These are phyloP conservation scores for Gossypium bickii DNA, from an alignment of 345 rosid genomes.

Conservation along the genomic window DNA sequence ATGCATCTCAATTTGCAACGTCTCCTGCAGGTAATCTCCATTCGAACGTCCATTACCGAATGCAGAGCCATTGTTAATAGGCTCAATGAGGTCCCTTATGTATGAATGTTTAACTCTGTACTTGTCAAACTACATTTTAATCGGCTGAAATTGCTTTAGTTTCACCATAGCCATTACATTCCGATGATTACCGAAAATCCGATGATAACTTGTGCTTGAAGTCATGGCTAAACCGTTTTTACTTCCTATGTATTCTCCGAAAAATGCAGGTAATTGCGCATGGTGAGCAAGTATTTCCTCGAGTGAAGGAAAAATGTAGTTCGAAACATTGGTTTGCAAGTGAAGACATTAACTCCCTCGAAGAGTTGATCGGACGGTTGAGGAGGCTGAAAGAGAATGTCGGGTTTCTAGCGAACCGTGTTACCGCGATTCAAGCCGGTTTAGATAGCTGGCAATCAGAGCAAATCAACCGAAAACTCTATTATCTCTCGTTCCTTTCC, in stretches of 20 bases:
- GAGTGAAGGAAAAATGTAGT: constrained; percentile 82
- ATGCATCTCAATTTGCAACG: constrained; percentile 93
- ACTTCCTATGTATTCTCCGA: background rate
- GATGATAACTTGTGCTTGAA: background rate
- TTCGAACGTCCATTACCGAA: no score
- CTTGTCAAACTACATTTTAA: background rate
- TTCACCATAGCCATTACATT: background rate
- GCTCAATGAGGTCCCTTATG: background rate
- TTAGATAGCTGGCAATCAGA: constrained; percentile 95
- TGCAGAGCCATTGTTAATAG: background rate
- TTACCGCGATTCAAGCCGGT: constrained; percentile 86
- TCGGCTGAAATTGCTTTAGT: background rate
- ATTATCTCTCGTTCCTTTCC: constrained; percentile 92
- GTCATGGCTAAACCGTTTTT: background rate
- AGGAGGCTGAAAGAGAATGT: constrained; percentile 88
- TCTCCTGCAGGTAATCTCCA: constrained; percentile 65
- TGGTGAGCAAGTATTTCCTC: constrained; percentile 93
- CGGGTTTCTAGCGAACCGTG: constrained; percentile 90
- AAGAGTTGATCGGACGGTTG: constrained; percentile 75
- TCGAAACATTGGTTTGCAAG: constrained; percentile 64
- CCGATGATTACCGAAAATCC: background rate
- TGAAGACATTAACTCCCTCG: constrained; percentile 63
- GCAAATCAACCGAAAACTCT: constrained; percentile 87
- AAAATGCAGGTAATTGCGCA: constrained; percentile 72
- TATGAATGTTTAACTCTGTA: no score